phyloP scores from a whole-genome alignment of 129 eudicot species.

The Helianthus tuberosus region DNA sequence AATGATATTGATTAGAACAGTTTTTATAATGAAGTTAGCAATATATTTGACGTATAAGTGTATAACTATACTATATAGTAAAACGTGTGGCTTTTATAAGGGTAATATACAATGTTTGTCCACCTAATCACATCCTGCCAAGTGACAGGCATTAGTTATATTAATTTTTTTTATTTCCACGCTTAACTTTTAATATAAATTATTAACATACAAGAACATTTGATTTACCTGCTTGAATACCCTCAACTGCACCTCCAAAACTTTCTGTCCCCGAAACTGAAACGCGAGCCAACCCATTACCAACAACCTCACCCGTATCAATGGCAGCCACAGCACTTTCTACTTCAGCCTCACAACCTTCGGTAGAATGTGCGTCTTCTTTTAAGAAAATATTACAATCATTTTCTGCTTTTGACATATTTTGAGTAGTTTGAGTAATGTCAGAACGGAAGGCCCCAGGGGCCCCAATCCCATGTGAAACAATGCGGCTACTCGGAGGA shows the following conservation, averaged over 20 bases:
- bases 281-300: constrained; percentile 49
- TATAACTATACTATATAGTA: too few relatives aligned
- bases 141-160: too few relatives aligned
- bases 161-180: too few relatives aligned
- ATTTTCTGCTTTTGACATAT: constrained; percentile 42
- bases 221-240: constrained; percentile 44
- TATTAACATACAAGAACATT: not conserved
- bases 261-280: constrained; percentile 45
- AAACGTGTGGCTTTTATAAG: too few relatives aligned
- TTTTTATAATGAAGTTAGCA: too few relatives aligned
- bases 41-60: too few relatives aligned
- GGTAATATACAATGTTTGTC: too few relatives aligned
- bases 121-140: too few relatives aligned
- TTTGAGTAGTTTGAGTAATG: constrained; percentile 48
- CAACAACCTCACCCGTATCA: constrained; percentile 57
- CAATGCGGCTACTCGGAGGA: constrained; percentile 64
- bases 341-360: constrained; percentile 77
- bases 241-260: constrained; percentile 47
- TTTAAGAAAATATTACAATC: constrained; percentile 48
- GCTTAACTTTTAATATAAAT: too few relatives aligned
- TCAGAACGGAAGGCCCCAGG: constrained; percentile 67
- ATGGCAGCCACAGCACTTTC: constrained; percentile 85
- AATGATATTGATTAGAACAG: too few relatives aligned
- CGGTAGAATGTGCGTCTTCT: constrained; percentile 53
- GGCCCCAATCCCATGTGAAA: constrained; percentile 72